These are phyloP conservation scores for Chlorella sorokiniana DNA, from an alignment of 139 green algal species.

Conservation along the genomic window DNA sequence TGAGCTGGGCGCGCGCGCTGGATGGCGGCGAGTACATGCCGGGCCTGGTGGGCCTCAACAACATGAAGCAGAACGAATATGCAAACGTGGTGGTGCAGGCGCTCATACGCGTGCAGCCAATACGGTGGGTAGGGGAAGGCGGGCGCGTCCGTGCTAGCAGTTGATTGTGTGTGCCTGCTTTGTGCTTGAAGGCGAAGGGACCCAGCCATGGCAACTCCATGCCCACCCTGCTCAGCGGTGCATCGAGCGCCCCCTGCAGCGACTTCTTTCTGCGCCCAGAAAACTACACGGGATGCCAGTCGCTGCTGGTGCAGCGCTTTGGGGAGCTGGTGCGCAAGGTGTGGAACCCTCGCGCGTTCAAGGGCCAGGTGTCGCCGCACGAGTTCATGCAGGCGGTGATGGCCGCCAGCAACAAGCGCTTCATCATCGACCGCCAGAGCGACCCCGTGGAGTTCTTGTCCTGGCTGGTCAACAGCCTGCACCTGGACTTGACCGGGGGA, in stretches of 20 bases:
- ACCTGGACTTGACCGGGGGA: constrained; percentile 87
- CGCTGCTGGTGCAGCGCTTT: constrained; percentile 81
- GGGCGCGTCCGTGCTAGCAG: too few species aligned
- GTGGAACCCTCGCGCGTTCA: constrained; percentile 97
- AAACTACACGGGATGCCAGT: constrained; percentile 72
- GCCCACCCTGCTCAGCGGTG: neutral
- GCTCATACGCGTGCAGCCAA: constrained; percentile 62
- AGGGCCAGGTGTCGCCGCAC: constrained; percentile 93
- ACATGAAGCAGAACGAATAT: constrained; percentile 95
- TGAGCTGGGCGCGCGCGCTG: constrained; percentile 87
- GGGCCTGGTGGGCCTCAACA: constrained; percentile 94
- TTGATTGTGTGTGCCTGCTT: too few species aligned
- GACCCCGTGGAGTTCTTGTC: constrained; percentile 91
- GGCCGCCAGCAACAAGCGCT: constrained; percentile 79
- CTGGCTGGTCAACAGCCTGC: constrained; percentile 95
- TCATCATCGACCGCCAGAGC: constrained; percentile 82
- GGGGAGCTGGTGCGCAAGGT: constrained; percentile 95
- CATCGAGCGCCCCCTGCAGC: constrained; percentile 44
- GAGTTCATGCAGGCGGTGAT: constrained; percentile 98
- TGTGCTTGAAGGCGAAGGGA: too few species aligned
- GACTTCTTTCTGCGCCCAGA: constrained; percentile 89
- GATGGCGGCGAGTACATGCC: constrained; percentile 97
- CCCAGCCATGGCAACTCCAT: too few species aligned
- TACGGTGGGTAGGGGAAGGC: constrained; percentile 66
- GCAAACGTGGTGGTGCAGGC: constrained; percentile 86